Evolutionary conservation across 202 grass and related monocot species (phyloP).

Genomic region (Eragrostis tef): DNA sequence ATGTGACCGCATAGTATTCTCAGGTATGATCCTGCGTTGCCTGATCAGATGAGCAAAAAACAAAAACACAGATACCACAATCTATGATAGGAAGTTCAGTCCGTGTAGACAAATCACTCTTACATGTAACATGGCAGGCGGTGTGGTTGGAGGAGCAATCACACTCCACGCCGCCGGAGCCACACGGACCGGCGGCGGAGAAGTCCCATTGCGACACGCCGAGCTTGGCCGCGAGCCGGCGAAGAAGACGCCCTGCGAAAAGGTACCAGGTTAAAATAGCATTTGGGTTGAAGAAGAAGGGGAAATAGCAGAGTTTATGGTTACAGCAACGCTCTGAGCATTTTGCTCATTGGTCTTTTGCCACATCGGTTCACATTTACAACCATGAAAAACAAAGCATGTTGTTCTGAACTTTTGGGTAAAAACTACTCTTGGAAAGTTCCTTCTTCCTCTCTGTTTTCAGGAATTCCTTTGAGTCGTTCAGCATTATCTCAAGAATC

Average conservation of each 20-base stretch:
- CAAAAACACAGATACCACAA: background rate
- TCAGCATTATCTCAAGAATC: background rate
- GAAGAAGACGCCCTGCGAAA: slow-evolving; percentile 51
- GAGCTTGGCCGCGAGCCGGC: slow-evolving; percentile 49
- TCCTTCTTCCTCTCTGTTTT: background rate
- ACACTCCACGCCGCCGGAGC: slow-evolving; percentile 47
- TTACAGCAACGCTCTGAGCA: background rate
- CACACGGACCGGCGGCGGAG: slow-evolving; percentile 53
- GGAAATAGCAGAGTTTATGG: background rate
- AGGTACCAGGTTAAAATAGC: background rate
- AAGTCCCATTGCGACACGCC: slow-evolving; percentile 69
- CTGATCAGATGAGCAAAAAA: background rate
- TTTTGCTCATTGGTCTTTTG: background rate
- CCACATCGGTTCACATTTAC: background rate
- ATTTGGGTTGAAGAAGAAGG: background rate
- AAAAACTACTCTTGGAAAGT: background rate
- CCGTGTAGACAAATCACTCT: background rate
- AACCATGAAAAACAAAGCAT: background rate
- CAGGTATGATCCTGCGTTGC: background rate
- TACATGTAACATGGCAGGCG: slow-evolving; percentile 74
- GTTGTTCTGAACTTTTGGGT: background rate
- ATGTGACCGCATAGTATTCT: background rate
- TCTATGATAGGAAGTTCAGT: background rate
- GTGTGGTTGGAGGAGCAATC: slow-evolving; percentile 72
- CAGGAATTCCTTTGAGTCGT: slow-evolving; percentile 3